Conservation (phyloP, 768 basidiomycete genomes). For the Tulasnella sp. region DNA sequence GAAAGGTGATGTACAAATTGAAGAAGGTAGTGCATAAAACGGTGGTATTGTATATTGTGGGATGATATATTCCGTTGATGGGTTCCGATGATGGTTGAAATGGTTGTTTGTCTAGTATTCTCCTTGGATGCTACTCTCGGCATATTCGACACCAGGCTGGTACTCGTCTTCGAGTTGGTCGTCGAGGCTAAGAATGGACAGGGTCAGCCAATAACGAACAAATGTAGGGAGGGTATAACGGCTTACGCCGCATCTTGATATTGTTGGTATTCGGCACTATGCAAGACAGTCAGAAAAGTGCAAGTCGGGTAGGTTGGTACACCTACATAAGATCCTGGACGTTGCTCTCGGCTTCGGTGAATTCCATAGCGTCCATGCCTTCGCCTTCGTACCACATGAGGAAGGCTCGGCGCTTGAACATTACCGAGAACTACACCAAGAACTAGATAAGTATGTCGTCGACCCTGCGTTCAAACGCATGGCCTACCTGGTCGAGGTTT, state of each 20-base stretch:
- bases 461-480: not conserved
- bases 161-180: slow-evolving; percentile 11
- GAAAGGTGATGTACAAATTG: not conserved
- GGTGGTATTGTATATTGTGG: not conserved
- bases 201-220: not conserved
- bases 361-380: slow-evolving; percentile 79
- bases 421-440: slow-evolving; percentile 50
- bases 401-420: slow-evolving; percentile 80
- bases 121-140: slow-evolving; percentile 17
- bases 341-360: slow-evolving; percentile 80
- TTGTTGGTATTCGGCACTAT: slow-evolving; percentile 18
- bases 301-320: slow-evolving; percentile 4
- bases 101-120: slow-evolving; percentile 7
- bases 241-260: slow-evolving; percentile 20
- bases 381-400: slow-evolving; percentile 42
- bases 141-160: slow-evolving; percentile 12
- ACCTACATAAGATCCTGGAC: slow-evolving; percentile 66
- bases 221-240: not conserved
- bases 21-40: not conserved
- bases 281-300: not conserved
- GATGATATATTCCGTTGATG: not conserved
- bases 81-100: not conserved
- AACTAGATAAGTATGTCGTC: not conserved
- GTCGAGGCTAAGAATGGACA: slow-evolving; percentile 9
- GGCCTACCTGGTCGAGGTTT: slow-evolving; percentile 43